Conservation (phyloP, 1,139 yeast genomes). For the Hansenula anomala region DNA sequence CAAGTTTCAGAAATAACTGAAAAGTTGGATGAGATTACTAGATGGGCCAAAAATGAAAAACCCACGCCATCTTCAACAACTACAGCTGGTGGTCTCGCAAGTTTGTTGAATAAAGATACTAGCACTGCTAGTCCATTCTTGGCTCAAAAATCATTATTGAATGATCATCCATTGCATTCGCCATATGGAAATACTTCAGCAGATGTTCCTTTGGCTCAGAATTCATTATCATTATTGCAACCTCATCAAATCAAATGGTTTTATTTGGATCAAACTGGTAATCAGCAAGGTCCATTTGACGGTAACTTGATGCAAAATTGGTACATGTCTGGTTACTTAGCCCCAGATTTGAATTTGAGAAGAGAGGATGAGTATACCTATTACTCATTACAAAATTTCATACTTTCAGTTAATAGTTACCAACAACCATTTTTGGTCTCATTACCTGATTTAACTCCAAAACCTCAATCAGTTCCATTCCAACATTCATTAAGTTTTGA, state of each 20-base stretch:
- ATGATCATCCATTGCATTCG: conserved; percentile 6
- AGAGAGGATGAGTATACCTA: conserved; percentile 43
- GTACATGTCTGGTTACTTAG: conserved; percentile 61
- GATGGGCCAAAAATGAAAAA: conserved; percentile 19
- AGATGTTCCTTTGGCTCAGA: conserved; percentile 4
- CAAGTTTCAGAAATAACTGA: conserved; percentile 11
- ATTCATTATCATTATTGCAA: conserved; percentile 15
- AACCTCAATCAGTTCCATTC: conserved; percentile 1
- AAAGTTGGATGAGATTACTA: conserved; percentile 14
- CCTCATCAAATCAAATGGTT: conserved; percentile 58
- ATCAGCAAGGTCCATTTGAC: conserved; percentile 76
- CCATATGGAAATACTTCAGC: conserved; percentile 1
- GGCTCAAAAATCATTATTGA: background rate
- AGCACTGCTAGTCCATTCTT: conserved; percentile 9
- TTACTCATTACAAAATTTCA: conserved; percentile 40
- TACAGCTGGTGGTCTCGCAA: background rate
- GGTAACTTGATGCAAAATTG: conserved; percentile 78
- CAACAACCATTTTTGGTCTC: conserved; percentile 61
- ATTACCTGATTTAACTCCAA: conserved; percentile 30
- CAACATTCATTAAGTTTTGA: conserved; percentile 6
- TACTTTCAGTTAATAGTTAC: conserved; percentile 42
- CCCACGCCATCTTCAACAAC: background rate
- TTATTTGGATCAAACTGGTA: conserved; percentile 67
- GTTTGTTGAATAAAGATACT: background rate
- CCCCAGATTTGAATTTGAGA: conserved; percentile 50